Evolutionary conservation across 106 monocot species (phyloP).

Genomic region (Posidonia australis): DNA sequence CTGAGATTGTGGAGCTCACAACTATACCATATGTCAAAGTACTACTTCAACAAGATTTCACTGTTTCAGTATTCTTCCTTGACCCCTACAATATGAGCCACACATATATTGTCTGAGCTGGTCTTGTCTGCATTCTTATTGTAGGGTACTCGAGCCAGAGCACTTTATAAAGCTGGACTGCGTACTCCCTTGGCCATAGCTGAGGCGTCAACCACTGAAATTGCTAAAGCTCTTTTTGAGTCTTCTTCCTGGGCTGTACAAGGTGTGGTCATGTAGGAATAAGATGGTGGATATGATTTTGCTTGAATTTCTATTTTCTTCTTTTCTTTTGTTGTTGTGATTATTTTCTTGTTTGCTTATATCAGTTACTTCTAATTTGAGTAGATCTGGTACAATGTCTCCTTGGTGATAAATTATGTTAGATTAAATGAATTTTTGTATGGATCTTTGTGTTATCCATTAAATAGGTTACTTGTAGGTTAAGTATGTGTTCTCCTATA

Average conservation of each 20-base stretch:
- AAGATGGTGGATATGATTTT: not conserved
- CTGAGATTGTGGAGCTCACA: slow-evolving; percentile 95
- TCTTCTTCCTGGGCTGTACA: slow-evolving; percentile 58
- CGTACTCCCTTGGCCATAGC: slow-evolving; percentile 75
- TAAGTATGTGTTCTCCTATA: too few species aligned
- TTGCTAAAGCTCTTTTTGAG: slow-evolving; percentile 90
- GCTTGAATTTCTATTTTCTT: not conserved
- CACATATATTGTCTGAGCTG: not conserved
- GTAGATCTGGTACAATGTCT: not conserved
- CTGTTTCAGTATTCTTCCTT: not conserved
- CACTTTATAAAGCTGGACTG: slow-evolving; percentile 78
- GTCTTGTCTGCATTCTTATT: not conserved
- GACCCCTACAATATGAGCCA: not conserved
- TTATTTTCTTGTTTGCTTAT: not conserved
- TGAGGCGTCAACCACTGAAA: slow-evolving; percentile 65
- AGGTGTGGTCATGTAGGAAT: slow-evolving; percentile 16
- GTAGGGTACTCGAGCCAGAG: slow-evolving; percentile 89
- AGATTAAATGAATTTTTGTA: too few species aligned
- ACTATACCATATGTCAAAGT: slow-evolving; percentile 91
- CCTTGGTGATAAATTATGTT: too few species aligned
- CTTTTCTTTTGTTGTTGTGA: not conserved
- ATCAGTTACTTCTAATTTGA: not conserved
- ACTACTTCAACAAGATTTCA: not conserved
- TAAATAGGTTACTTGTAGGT: too few species aligned
- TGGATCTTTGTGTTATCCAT: too few species aligned